Evolutionary conservation across 805 yeast genomes (phyloP).

Genomic region (Blastobotrys peoriensis): DNA sequence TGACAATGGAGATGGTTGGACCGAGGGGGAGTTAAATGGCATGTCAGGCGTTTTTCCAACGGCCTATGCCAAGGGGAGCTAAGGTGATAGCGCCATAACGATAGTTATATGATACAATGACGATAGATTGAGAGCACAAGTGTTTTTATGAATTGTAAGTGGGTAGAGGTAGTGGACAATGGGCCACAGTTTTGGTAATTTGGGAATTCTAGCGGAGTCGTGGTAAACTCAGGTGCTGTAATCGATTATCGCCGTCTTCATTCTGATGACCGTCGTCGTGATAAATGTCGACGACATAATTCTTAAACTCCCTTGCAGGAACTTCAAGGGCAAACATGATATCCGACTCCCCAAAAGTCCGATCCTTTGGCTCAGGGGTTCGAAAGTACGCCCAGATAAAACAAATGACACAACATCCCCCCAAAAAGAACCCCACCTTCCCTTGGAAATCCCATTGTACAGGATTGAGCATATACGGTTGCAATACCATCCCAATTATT

Average conservation of each 20-base stretch:
- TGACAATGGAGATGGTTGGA: conserved; percentile 88
- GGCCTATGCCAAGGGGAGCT: conserved; percentile 44
- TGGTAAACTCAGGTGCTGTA: too few species aligned
- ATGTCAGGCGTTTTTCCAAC: conserved; percentile 70
- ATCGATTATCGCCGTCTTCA: too few species aligned
- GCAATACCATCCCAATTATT: conserved; percentile 14
- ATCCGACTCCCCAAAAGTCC: conserved; percentile 57
- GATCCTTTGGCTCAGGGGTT: conserved; percentile 53
- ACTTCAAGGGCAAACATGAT: conserved; percentile 37
- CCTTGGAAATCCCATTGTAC: conserved; percentile 41
- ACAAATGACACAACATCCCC: conserved; percentile 31
- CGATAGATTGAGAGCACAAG: too few species aligned
- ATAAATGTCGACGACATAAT: background rate
- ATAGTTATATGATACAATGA: too few species aligned
- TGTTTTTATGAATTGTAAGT: too few species aligned
- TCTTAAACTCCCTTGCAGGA: conserved; percentile 25
- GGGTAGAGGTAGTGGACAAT: too few species aligned
- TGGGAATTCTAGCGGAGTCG: too few species aligned
- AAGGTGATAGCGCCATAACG: too few species aligned
- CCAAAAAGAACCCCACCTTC: conserved; percentile 43
- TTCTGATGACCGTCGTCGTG: too few species aligned
- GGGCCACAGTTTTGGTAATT: too few species aligned
- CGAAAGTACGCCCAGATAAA: conserved; percentile 43
- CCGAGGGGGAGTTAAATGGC: conserved; percentile 77
- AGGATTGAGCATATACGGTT: conserved; percentile 46